A percentile compares a stretch with the other conserved stretches of the same genome.
Conservation (phyloP, 768 basidiomycete species). For the Hortiboletus campestris region DNA sequence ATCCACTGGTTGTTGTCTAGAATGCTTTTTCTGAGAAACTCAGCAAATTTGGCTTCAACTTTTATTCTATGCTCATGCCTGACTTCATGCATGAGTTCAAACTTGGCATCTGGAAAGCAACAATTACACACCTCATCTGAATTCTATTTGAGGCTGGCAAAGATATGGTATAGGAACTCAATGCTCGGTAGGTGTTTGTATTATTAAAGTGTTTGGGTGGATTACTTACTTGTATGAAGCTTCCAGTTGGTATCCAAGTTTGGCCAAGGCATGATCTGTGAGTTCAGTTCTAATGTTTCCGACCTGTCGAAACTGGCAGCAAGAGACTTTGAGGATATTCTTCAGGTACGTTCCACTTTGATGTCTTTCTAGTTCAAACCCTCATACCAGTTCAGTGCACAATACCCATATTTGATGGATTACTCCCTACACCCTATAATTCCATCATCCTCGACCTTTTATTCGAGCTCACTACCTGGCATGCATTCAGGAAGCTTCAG, state of each 20-base stretch:
- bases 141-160: background rate
- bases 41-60: conserved; percentile 20
- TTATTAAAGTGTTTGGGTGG: background rate
- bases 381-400: background rate
- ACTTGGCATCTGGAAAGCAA: background rate
- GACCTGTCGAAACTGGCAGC: background rate
- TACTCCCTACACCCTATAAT: background rate
- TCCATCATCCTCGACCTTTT: background rate
- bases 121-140: background rate
- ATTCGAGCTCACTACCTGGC: background rate
- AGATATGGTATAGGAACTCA: background rate
- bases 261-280: background rate
- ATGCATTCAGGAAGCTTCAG: background rate
- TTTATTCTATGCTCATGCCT: conserved; percentile 25
- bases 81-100: conserved; percentile 20
- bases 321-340: background rate
- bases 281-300: background rate
- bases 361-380: background rate
- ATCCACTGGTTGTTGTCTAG: conserved; percentile 5
- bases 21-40: conserved; percentile 33
- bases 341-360: background rate
- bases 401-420: background rate
- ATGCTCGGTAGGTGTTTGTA: background rate
- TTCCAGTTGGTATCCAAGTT: background rate
- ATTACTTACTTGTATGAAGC: background rate